Conservation (phyloP, 2,329 filamentous ascomycete species). For the Rachicladosporium sp. region DNA sequence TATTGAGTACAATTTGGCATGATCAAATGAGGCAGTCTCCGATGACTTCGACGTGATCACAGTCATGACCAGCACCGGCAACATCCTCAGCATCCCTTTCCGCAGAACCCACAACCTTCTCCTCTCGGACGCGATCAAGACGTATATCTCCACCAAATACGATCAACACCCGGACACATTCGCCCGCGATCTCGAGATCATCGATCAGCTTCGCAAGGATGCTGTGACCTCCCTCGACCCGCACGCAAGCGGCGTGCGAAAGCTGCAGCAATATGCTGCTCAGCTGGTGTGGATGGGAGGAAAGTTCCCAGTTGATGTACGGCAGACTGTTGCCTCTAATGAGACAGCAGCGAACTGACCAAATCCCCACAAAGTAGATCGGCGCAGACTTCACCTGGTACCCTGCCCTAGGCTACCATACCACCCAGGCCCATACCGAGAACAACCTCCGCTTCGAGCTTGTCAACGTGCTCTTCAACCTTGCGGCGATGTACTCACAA, state of each 20-base stretch:
- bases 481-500: constrained; percentile 86
- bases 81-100: constrained; percentile 72
- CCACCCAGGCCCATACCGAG: constrained; percentile 24
- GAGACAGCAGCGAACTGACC: background rate
- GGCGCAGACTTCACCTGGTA: constrained; percentile 97
- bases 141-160: constrained; percentile 97
- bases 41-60: background rate
- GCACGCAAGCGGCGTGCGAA: constrained; percentile 72
- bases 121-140: constrained; percentile 70
- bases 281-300: constrained; percentile 87
- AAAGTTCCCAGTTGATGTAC: constrained; percentile 90
- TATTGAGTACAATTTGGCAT: too few species aligned
- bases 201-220: constrained; percentile 70
- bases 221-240: constrained; percentile 84
- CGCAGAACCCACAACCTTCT: constrained; percentile 70
- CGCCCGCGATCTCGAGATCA: constrained; percentile 70
- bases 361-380: constrained; percentile 44
- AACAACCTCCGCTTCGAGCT: constrained; percentile 70
- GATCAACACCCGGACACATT: constrained; percentile 99
- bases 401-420: constrained; percentile 66
- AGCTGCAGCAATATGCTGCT: constrained; percentile 81
- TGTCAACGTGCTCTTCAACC: constrained; percentile 84
- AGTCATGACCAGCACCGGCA: constrained; percentile 22
- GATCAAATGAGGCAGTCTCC: too few species aligned
- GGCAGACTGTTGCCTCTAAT: constrained; percentile 11